A percentile compares a stretch with the other conserved stretches of the same genome.
Conservation (phyloP, 116 monocot species). For the Thalassia testudinum region DNA sequence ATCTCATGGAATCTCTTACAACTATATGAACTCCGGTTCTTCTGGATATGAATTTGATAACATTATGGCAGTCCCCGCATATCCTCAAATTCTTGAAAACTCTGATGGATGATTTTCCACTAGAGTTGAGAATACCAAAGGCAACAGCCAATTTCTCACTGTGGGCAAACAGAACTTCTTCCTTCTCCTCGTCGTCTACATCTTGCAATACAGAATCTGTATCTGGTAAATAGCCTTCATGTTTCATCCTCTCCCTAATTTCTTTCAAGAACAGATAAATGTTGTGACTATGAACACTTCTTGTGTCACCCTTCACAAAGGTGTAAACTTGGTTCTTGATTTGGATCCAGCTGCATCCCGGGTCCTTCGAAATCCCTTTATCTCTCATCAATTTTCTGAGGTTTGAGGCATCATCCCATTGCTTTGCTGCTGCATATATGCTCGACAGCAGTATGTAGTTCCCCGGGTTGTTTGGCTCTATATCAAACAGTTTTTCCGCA, state of each 20-base stretch:
- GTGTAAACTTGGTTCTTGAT: conserved; percentile 28
- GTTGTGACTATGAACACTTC: conserved; percentile 13
- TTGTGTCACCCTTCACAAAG: conserved; percentile 43
- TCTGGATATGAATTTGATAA: conserved; percentile 47
- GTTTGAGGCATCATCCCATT: conserved; percentile 36
- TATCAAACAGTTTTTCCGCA: conserved; percentile 30
- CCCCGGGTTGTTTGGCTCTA: conserved; percentile 49
- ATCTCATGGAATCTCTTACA: conserved; percentile 51
- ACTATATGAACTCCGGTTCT: conserved; percentile 20
- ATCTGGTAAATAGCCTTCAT: conserved; percentile 27
- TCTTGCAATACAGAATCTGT: conserved; percentile 25
- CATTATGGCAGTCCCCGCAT: conserved; percentile 53
- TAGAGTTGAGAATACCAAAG: conserved; percentile 37
- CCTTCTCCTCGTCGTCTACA: conserved; percentile 29
- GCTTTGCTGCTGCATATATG: conserved; percentile 21
- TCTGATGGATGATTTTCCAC: conserved; percentile 20
- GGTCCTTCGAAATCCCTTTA: conserved; percentile 26
- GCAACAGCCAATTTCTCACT: conserved; percentile 65
- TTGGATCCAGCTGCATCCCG: conserved; percentile 55
- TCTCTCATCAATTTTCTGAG: conserved; percentile 42
- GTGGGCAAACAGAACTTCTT: conserved; percentile 7
- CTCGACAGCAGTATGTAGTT: conserved; percentile 43
- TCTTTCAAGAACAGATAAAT: conserved; percentile 29
- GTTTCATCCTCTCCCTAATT: conserved; percentile 31
- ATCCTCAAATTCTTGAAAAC: conserved; percentile 67